Evolutionary conservation across 805 yeast species (phyloP).

Genomic region (Wickerhamomyces alni): DNA sequence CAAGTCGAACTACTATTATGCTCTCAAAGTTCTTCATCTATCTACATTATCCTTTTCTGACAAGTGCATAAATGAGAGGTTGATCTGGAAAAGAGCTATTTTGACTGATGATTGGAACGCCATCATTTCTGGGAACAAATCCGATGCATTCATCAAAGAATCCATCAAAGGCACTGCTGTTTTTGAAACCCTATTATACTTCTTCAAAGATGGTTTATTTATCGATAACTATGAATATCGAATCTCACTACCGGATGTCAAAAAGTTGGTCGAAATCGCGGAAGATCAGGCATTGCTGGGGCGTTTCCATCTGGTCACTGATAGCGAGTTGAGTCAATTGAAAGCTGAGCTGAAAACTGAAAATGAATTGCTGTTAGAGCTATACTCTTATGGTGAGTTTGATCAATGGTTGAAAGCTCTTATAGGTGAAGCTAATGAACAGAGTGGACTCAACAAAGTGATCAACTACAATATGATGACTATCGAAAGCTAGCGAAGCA

Average conservation of each 20-base stretch:
- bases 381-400: conserved; percentile 13
- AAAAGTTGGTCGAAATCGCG: conserved; percentile 8
- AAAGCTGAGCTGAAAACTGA: conserved; percentile 18
- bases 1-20: conserved; percentile 32
- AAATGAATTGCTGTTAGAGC: conserved; percentile 15
- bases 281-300: conserved; percentile 13
- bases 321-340: conserved; percentile 18
- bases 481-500: conserved; percentile 19
- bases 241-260: conserved; percentile 26
- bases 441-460: conserved; percentile 27
- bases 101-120: conserved; percentile 46
- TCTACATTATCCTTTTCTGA: conserved; percentile 21
- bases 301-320: conserved; percentile 20
- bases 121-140: conserved; percentile 31
- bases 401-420: conserved; percentile 27
- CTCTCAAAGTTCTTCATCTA: conserved; percentile 46
- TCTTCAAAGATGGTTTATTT: conserved; percentile 29
- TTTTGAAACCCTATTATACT: conserved; percentile 37
- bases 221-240: conserved; percentile 15
- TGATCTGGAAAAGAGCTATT: conserved; percentile 58
- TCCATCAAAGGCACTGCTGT: conserved; percentile 36
- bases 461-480: conserved; percentile 32
- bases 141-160: conserved; percentile 36
- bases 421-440: conserved; percentile 31
- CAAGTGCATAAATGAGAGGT: conserved; percentile 28